Evolutionary conservation across 768 basidiomycete species (phyloP).

Genomic region (Termitomyces sp.): DNA sequence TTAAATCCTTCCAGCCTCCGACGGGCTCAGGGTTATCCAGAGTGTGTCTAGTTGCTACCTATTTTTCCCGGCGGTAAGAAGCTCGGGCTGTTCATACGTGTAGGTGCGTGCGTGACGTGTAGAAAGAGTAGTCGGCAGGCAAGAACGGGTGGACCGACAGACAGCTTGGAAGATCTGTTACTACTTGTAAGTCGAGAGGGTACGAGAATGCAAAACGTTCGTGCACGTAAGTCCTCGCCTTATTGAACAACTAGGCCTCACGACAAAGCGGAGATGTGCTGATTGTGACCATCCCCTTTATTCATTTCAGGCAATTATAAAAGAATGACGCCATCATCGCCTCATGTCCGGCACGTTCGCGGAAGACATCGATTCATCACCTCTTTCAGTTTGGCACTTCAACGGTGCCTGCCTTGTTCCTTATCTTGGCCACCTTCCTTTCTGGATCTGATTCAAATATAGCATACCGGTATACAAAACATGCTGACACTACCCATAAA

Average conservation of each 20-base stretch:
- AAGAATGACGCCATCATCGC: slow-evolving; percentile 12
- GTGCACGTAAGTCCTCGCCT: background rate
- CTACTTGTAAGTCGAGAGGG: background rate
- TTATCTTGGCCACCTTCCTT: background rate
- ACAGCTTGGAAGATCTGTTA: background rate
- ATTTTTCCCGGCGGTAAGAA: background rate
- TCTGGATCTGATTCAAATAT: slow-evolving; percentile 2
- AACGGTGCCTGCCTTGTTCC: background rate
- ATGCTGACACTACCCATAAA: background rate
- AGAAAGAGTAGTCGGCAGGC: background rate
- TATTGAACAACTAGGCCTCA: background rate
- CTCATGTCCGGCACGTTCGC: slow-evolving; percentile 10
- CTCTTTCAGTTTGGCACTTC: background rate
- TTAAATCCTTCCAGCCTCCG: background rate
- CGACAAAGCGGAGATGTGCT: background rate
- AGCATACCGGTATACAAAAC: background rate
- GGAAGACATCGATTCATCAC: slow-evolving; percentile 1
- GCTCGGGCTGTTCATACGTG: background rate
- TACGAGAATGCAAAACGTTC: background rate
- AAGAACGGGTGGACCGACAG: background rate
- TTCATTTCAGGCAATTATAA: background rate
- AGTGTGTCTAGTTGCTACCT: background rate
- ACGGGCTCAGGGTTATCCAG: background rate
- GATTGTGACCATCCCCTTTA: background rate
- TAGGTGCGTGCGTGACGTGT: background rate